Conservation (phyloP, 2,329 filamentous ascomycete species). For the Botryotinia globosa region DNA sequence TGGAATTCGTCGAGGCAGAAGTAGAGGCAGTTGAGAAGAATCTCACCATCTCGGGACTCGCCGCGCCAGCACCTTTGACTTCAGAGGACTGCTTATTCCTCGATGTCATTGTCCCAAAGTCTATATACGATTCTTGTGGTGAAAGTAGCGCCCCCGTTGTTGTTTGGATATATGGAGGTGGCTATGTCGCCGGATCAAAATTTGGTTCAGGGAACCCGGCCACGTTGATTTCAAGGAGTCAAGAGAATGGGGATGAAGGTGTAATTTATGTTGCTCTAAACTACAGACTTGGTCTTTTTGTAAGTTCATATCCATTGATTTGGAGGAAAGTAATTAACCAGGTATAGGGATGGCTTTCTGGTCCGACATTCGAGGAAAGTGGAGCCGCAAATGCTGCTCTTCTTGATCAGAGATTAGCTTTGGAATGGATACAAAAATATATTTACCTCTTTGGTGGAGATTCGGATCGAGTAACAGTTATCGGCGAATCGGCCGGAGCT, state of each 20-base stretch:
- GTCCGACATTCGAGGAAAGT: slow-evolving; percentile 42
- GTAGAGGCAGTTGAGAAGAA: slow-evolving; percentile 5
- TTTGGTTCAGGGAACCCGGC: slow-evolving; percentile 40
- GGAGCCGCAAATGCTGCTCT: slow-evolving; percentile 51
- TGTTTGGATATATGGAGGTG: slow-evolving; percentile 41
- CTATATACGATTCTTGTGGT: slow-evolving; percentile 34
- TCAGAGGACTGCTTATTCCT: slow-evolving; percentile 49
- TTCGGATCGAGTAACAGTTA: slow-evolving; percentile 47
- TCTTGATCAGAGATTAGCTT: slow-evolving; percentile 53
- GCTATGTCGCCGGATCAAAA: slow-evolving; percentile 44
- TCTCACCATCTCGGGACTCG: slow-evolving; percentile 19
- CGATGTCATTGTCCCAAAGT: slow-evolving; percentile 46
- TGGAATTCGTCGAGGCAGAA: slow-evolving; percentile 9
- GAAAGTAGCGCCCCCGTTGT: slow-evolving; percentile 21
- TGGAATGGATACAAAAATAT: slow-evolving; percentile 56
- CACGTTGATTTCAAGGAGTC: slow-evolving; percentile 40
- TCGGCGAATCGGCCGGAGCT: slow-evolving; percentile 52
- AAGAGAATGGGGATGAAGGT: slow-evolving; percentile 39
- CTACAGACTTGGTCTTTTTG: slow-evolving; percentile 38
- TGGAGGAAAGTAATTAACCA: neutral
- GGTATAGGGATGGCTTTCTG: slow-evolving; percentile 40
- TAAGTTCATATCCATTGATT: slow-evolving; percentile 21
- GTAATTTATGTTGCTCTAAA: slow-evolving; percentile 38
- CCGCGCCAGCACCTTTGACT: slow-evolving; percentile 2
- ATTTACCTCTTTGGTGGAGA: slow-evolving; percentile 57